Evolutionary conservation across 225 moss, liverwort and hornwort genomes (phyloP).

Genomic region (Straminergon stramineum): DNA sequence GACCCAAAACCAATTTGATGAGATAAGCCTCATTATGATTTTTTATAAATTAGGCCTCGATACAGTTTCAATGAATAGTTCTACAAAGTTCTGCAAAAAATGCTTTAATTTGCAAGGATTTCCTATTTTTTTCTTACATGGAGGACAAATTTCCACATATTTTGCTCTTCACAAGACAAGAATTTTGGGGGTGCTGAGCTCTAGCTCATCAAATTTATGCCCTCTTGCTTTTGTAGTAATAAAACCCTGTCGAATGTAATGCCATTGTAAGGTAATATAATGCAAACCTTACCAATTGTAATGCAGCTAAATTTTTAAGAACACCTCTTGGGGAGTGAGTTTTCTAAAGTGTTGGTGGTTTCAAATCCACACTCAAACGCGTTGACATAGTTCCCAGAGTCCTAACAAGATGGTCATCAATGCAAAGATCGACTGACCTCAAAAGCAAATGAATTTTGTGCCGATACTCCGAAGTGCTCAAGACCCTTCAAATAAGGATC

Average conservation of each 20-base stretch:
- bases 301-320: background rate
- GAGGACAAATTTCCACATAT: background rate
- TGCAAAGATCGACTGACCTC: conserved; percentile 39
- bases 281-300: background rate
- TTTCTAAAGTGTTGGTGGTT: background rate
- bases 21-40: background rate
- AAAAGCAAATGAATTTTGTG: conserved; percentile 57
- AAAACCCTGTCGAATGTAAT: background rate
- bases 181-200: background rate
- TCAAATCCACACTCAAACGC: background rate
- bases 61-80: background rate
- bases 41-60: too few relatives aligned
- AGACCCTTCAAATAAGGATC: conserved; percentile 75
- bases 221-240: background rate
- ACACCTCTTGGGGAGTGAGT: background rate
- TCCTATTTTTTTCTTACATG: background rate
- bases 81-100: background rate
- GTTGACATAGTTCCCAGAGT: background rate
- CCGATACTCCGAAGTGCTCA: conserved; percentile 44
- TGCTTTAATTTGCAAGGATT: background rate
- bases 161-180: background rate
- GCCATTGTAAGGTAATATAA: background rate
- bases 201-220: background rate
- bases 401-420: background rate
- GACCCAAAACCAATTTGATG: background rate